Percentiles rank a stretch among this genome's conserved stretches.
Evolutionary conservation across 306 rosid genomes (phyloP).

Genomic region (Prosopis cineraria): DNA sequence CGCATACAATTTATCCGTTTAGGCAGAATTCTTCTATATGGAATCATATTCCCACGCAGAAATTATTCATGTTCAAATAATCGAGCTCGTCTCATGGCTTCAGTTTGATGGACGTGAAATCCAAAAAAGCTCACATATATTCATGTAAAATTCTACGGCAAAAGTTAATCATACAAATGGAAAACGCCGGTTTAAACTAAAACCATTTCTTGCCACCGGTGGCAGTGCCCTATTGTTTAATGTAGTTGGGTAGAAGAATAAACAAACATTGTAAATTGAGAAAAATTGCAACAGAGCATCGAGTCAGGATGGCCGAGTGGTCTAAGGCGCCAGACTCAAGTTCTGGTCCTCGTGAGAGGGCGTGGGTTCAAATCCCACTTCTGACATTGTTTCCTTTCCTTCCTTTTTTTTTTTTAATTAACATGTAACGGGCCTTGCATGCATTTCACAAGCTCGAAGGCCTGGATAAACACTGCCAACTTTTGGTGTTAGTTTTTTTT

Average conservation of each 20-base stretch:
- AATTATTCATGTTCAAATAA: not conserved
- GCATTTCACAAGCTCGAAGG: not conserved
- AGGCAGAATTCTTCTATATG: not conserved
- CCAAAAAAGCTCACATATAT: not conserved
- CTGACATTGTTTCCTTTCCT: constrained; percentile 17
- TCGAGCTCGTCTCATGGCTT: not conserved
- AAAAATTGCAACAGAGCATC: too few species aligned
- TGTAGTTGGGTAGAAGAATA: too few species aligned
- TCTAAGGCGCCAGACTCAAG: constrained; percentile 48
- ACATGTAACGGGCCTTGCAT: not conserved
- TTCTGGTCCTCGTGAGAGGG: constrained; percentile 47
- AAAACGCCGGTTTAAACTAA: not conserved
- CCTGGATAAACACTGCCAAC: too few species aligned
- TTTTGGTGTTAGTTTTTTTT: too few species aligned
- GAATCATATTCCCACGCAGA: not conserved
- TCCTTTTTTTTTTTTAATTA: too few species aligned
- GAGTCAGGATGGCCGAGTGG: constrained; percentile 48
- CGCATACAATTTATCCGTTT: too few species aligned
- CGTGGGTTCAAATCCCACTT: constrained; percentile 54
- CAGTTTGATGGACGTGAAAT: not conserved
- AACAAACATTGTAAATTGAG: too few species aligned
- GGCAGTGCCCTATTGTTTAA: too few species aligned
- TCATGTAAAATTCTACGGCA: not conserved
- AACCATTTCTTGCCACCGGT: not conserved
- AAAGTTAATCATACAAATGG: not conserved